Conservation (phyloP, 1,284 basidiomycete species). For the Cronartium quercuum region DNA sequence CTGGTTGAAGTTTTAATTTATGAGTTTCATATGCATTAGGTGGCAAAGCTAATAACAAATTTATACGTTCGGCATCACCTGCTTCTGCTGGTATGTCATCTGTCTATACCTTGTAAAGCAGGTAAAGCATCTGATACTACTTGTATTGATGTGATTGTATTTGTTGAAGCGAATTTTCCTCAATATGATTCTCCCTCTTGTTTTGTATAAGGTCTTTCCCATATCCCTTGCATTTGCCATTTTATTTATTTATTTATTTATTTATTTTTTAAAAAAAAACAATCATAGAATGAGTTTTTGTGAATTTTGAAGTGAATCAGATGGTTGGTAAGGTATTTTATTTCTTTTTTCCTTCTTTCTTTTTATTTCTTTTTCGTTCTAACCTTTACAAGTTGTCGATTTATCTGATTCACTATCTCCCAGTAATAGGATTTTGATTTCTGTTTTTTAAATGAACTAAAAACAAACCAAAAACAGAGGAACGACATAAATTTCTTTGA, state of each 20-base stretch:
- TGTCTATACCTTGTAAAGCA: background rate
- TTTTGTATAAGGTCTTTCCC: conserved; percentile 25
- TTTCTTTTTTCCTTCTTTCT: too few species aligned
- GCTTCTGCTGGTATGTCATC: background rate
- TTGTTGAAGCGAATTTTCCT: conserved; percentile 15
- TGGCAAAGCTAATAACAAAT: conserved; percentile 5
- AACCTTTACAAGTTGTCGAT: conserved; percentile 77
- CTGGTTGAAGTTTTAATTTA: conserved; percentile 4
- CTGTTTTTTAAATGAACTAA: conserved; percentile 8
- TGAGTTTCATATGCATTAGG: conserved; percentile 7
- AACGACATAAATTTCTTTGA: too few species aligned
- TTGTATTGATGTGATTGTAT: conserved; percentile 32
- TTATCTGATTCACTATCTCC: conserved; percentile 93
- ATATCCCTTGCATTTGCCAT: conserved; percentile 32
- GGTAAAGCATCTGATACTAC: conserved; percentile 24
- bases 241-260: too few species aligned
- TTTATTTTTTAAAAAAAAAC: too few species aligned
- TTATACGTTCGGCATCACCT: conserved; percentile 14
- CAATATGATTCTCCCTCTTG: conserved; percentile 12
- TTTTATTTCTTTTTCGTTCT: background rate
- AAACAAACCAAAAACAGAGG: background rate
- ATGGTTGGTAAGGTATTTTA: background rate
- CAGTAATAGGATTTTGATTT: conserved; percentile 58
- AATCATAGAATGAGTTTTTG: background rate
- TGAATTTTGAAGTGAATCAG: background rate